A percentile compares a stretch with the other conserved stretches of the same genome.
phyloP scores from a whole-genome alignment of 2,329 filamentous ascomycete species.

The Rhexocercosporidium sp. region DNA sequence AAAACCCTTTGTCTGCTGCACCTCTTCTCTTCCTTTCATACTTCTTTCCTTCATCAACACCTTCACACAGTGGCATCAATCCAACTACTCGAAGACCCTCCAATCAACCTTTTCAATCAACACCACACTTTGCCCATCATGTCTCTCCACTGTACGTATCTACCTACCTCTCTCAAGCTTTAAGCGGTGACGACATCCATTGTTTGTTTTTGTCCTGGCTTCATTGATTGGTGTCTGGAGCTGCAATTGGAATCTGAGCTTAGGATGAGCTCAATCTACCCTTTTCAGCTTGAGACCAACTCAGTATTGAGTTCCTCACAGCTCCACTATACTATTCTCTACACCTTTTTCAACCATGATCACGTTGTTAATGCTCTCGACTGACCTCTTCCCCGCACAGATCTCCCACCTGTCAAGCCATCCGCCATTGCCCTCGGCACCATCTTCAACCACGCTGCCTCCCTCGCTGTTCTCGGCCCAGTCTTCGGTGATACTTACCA shows the following conservation, averaged over 20 bases:
- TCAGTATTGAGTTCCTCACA: background rate
- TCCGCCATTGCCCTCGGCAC: conserved; percentile 97
- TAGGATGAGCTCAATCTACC: background rate
- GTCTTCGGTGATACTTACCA: conserved; percentile 95
- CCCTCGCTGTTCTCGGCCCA: conserved; percentile 84
- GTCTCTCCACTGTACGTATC: conserved; percentile 41
- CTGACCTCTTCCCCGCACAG: conserved; percentile 29
- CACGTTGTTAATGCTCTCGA: background rate
- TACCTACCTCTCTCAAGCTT: background rate
- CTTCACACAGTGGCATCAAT: conserved; percentile 34
- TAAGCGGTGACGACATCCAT: conserved; percentile 29
- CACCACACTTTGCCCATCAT: conserved; percentile 36
- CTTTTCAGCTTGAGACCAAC: background rate
- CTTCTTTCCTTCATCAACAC: conserved; percentile 10
- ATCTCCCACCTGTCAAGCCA: conserved; percentile 88
- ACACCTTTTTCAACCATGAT: background rate
- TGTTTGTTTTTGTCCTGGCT: background rate
- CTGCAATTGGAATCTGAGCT: background rate
- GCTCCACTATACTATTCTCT: background rate
- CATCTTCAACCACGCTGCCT: conserved; percentile 91
- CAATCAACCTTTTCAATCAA: conserved; percentile 34
- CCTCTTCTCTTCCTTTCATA: conserved; percentile 8
- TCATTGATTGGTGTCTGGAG: background rate
- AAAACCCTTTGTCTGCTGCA: conserved; percentile 8
- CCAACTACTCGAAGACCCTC: conserved; percentile 36